A percentile compares a stretch with the other conserved stretches of the same genome.
phyloP scores from a whole-genome alignment of 1,139 yeast genomes.

The Scheffersomyces insectosa region DNA sequence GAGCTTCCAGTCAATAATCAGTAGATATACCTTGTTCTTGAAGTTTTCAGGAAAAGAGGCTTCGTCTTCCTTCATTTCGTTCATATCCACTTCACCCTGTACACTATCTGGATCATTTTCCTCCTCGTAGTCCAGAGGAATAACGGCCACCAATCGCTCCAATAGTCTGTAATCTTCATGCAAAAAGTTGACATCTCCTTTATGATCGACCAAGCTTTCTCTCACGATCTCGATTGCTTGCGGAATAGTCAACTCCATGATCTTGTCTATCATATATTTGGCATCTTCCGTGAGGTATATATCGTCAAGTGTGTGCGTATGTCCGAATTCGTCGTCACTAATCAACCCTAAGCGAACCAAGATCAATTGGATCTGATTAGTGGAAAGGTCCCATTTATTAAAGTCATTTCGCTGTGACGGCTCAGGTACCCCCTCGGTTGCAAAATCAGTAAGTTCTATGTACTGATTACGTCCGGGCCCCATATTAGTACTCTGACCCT shows the following conservation, averaged over 20 bases:
- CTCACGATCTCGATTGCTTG: slow-evolving; percentile 37
- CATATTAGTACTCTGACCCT: too few species aligned
- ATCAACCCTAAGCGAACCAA: slow-evolving; percentile 32
- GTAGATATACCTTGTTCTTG: slow-evolving; percentile 30
- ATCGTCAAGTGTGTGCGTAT: slow-evolving; percentile 12
- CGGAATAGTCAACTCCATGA: slow-evolving; percentile 19
- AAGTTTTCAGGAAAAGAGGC: slow-evolving; percentile 6
- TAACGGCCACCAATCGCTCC: slow-evolving; percentile 28
- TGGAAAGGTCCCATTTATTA: background rate
- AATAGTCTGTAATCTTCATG: slow-evolving; percentile 37
- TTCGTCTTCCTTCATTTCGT: slow-evolving; percentile 8
- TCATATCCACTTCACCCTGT: background rate
- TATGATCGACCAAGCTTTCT: slow-evolving; percentile 39
- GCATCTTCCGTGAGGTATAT: slow-evolving; percentile 21
- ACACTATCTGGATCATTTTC: slow-evolving; percentile 6
- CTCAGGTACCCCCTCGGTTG: background rate
- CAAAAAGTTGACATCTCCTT: slow-evolving; percentile 44
- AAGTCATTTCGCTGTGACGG: background rate
- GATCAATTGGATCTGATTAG: slow-evolving; percentile 24
- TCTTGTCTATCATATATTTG: slow-evolving; percentile 31
- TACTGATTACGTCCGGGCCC: slow-evolving; percentile 4
- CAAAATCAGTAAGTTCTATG: slow-evolving; percentile 13
- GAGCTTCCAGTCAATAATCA: slow-evolving; percentile 35
- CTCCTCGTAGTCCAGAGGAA: slow-evolving; percentile 18
- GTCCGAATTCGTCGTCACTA: slow-evolving; percentile 26